Conservation (phyloP, 306 rosid genomes). For the Casuarina equisetifolia region DNA sequence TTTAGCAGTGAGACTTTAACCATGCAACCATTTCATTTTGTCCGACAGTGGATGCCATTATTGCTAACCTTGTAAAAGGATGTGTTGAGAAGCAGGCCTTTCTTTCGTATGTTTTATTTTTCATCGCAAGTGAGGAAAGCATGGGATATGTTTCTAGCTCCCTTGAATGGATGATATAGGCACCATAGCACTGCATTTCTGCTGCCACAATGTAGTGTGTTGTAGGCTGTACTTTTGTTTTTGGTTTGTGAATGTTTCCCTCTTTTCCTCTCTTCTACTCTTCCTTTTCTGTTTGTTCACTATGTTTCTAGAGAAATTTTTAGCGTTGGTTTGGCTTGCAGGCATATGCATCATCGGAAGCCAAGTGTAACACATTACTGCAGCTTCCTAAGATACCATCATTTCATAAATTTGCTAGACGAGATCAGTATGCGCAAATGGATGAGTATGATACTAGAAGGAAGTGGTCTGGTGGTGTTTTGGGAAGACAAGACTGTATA, state of each 20-base stretch:
- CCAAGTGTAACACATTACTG: conserved; percentile 59
- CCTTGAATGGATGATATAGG: not conserved
- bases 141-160: not conserved
- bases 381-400: conserved; percentile 99
- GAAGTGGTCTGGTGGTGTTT: conserved; percentile 81
- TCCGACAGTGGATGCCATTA: not conserved
- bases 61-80: not conserved
- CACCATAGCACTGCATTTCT: not conserved
- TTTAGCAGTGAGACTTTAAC: not conserved
- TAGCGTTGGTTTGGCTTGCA: conserved; percentile 36
- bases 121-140: not conserved
- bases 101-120: not conserved
- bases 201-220: not conserved
- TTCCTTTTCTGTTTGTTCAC: conserved; percentile 23
- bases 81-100: not conserved
- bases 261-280: too few relatives aligned
- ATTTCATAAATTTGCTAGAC: conserved; percentile 89
- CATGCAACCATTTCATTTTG: not conserved
- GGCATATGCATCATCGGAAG: conserved; percentile 98
- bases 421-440: conserved; percentile 68
- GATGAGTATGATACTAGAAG: conserved; percentile 76
- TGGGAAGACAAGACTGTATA: conserved; percentile 91
- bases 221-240: not conserved
- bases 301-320: conserved; percentile 24
- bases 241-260: conserved; percentile 15